A percentile compares a stretch with the other conserved stretches of the same genome.
phyloP scores from a whole-genome alignment of 1,139 yeast species.

The Suzukiozyma palmioleophila region DNA sequence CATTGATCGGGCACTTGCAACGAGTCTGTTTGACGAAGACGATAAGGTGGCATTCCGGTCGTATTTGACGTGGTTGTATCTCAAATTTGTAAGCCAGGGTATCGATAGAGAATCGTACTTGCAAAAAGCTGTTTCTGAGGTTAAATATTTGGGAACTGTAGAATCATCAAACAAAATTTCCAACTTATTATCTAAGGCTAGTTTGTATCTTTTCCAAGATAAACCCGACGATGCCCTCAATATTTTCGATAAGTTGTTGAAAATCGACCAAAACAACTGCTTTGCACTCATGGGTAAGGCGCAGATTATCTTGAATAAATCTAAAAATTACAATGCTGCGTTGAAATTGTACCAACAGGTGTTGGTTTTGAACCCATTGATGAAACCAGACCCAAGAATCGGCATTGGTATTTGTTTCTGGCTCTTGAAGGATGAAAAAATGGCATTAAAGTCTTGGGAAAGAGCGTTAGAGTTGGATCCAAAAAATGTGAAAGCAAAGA shows the following conservation, averaged over 20 bases:
- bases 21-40: constrained; percentile 33
- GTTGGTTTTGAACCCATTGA: constrained; percentile 67
- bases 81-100: constrained; percentile 31
- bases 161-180: constrained; percentile 20
- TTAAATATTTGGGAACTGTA: constrained; percentile 13
- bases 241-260: constrained; percentile 52
- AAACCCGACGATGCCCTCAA: constrained; percentile 65
- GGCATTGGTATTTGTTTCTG: constrained; percentile 95
- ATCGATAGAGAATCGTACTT: constrained; percentile 22
- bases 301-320: constrained; percentile 64
- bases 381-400: constrained; percentile 88
- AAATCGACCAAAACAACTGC: constrained; percentile 52
- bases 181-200: constrained; percentile 60
- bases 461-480: constrained; percentile 70
- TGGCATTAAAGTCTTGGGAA: constrained; percentile 82
- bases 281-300: constrained; percentile 86
- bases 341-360: constrained; percentile 81
- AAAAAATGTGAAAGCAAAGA: constrained; percentile 54
- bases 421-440: constrained; percentile 71
- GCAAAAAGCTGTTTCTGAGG: constrained; percentile 19
- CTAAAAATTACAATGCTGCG: constrained; percentile 67
- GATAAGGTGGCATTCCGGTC: constrained; percentile 56
- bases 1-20: constrained; percentile 53
- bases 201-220: constrained; percentile 42
- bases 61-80: constrained; percentile 70